Base-by-base conservation (phyloP, 1,284 basidiomycete species). In the Ustilago loliicola region DNA sequence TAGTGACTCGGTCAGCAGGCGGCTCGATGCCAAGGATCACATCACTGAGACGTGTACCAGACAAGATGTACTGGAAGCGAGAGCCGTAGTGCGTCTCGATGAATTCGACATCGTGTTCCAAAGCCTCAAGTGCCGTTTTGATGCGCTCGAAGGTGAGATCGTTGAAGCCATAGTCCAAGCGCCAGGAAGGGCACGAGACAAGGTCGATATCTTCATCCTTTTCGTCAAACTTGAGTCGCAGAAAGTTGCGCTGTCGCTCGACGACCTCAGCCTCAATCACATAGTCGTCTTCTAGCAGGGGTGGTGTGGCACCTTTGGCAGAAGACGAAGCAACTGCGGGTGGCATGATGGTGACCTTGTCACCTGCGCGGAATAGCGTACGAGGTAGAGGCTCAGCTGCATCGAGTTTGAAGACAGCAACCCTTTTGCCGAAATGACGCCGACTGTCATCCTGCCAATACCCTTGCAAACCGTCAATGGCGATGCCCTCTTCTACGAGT, bases 121-220 rank as follows among this genome's bases (percentile, higher is more conserved):
- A 86, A 17, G 88, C 85, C 13, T 87, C 82, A 23, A 96, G 89
- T 5, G 94, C 94, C 1, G 88, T 86, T 21, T 90, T 89, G 90
- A 94, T 94, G 51, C 92, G 90, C 48, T 91, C 88, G 72, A 90
- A 91, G 10, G 91, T 89, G 60, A 93, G 45, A 78, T 91, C 91
- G 42, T 90, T 91, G 36, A 88, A 88, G 1, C 91, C 92, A 2
- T 94, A 86, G 81, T 96, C 94, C 47, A 96, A 84, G 65, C 90
- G 90, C 81, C 61, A 79, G n/a, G 77, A 76, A 2, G 77, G 61
- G 58, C 73, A 81, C n/a, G 73, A 65, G 10, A 81, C 72, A 10
- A 83, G 68, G 29, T 84, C 82, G 36, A 71, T 47, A 27, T 77
- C 59, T 61, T 83, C 72, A 40, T 70, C 57, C 40, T 62, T 69